Conservation (phyloP, 495 filamentous ascomycete genomes). For the Lichenothelia convexa region DNA sequence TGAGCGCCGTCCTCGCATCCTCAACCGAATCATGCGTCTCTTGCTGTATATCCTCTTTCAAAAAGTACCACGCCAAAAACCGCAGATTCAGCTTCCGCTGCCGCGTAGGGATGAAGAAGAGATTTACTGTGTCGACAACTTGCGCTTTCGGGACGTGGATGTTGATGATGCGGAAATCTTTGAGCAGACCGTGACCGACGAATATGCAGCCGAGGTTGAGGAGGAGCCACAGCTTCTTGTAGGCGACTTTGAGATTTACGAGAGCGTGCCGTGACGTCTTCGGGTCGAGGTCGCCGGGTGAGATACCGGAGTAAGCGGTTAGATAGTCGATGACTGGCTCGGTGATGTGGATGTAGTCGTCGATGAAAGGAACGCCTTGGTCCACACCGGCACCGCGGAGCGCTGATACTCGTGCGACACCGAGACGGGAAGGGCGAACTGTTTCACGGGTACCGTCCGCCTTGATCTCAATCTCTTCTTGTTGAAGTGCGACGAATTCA, state of each 20-base stretch:
- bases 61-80: slow-evolving; percentile 71
- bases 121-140: slow-evolving; percentile 78
- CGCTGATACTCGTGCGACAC: slow-evolving; percentile 75
- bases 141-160: slow-evolving; percentile 86
- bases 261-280: slow-evolving; percentile 56
- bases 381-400: slow-evolving; percentile 56
- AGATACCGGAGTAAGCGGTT: slow-evolving; percentile 82
- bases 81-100: slow-evolving; percentile 67
- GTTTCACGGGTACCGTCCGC: slow-evolving; percentile 75
- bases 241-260: slow-evolving; percentile 73
- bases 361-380: slow-evolving; percentile 77
- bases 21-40: slow-evolving; percentile 85
- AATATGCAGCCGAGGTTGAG: slow-evolving; percentile 89
- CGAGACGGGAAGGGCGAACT: slow-evolving; percentile 66
- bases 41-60: slow-evolving; percentile 81
- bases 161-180: slow-evolving; percentile 94
- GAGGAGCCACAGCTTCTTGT: slow-evolving; percentile 95
- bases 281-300: slow-evolving; percentile 62
- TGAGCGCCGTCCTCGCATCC: slow-evolving; percentile 76
- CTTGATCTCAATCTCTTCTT: slow-evolving; percentile 83
- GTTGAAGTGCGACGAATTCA: slow-evolving; percentile 81
- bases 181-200: slow-evolving; percentile 77
- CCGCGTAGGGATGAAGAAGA: slow-evolving; percentile 55
- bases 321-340: slow-evolving; percentile 93
- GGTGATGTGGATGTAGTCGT: slow-evolving; percentile 84